Base-by-base conservation (phyloP, 1,284 basidiomycete genomes). In the Porogramme epimiltina region DNA sequence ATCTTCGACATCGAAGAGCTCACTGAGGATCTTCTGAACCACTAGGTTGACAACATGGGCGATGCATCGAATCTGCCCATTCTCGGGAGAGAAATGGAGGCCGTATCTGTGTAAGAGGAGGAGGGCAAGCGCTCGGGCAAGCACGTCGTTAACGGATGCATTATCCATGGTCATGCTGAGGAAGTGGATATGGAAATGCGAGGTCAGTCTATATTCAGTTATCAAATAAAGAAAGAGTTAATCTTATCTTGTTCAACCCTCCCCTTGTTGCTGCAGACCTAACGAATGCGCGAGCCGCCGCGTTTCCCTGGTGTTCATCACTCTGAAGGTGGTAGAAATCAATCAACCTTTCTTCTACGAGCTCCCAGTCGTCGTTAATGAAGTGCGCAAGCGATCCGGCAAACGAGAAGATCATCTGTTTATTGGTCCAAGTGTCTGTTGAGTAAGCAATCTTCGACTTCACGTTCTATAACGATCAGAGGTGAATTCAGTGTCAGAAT, bases 1-100 rank as follows among this genome's bases (percentile, higher is more conserved):
- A 47, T 69, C 63, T 3, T 66, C 66, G 6, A 62, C 69, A 43
- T 73, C 66, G 11, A 59, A 55, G 28, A 72, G 55, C 0, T 23
- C 55, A 19, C 49, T 44, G 1, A 73, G 60, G 13, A 73, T 56
- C 15, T 63, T 60, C 55, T 74, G 70, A 13, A 72, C 71, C n/a
- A 73, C 63, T 36, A 74, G 63, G 49, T 72, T 73, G 16, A 73
- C 61, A 18, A 73, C 65, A 52, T 73, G 71, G 3, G 59, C 49
- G 8, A 61, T 1, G 58, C 61, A 61, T 5, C 49, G 58, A 9
- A 64, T 60, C 19, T 52, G 56, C 10, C 25, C 45, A 33, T 60
- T 60, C 13, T 56, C 53, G 4, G 55, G 50, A 18, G 46, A 33
- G 40, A 62, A 58, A 22, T 45, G 42, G 40, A 60, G 52, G 1